Percentiles rank a stretch among this genome's conserved stretches.
These are phyloP conservation scores for Penicillium sclerotigenum DNA, from an alignment of 2,329 filamentous ascomycete species.

Conservation along the genomic window DNA sequence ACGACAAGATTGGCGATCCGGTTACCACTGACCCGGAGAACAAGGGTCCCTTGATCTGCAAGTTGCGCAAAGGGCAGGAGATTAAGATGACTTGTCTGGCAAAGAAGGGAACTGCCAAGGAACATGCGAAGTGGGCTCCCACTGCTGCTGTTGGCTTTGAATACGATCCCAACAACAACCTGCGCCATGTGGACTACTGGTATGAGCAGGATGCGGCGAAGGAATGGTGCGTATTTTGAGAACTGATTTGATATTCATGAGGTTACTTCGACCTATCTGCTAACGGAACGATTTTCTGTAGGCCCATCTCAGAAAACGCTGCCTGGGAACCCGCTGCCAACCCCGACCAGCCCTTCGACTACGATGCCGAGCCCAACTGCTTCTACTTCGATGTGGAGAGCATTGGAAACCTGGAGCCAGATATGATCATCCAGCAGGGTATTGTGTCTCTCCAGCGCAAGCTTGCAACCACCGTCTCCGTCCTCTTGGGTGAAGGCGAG, in stretches of 20 bases:
- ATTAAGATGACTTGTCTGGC: conserved; percentile 87
- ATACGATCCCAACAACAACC: conserved; percentile 96
- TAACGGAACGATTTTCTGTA: conserved; percentile 8
- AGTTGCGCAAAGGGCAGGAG: conserved; percentile 85
- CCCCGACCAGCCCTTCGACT: conserved; percentile 86
- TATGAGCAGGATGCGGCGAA: conserved; percentile 78
- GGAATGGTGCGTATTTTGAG: conserved; percentile 67
- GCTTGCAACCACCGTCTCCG: conserved; percentile 73
- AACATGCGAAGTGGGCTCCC: conserved; percentile 97
- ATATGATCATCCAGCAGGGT: conserved; percentile 81
- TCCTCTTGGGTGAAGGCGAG: conserved; percentile 55
- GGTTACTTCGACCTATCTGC: neutral
- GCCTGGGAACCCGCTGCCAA: conserved; percentile 75
- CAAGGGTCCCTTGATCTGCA: conserved; percentile 80
- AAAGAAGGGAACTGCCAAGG: conserved; percentile 98
- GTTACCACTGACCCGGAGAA: conserved; percentile 80
- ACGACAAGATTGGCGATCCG: conserved; percentile 72
- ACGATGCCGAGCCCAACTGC: conserved; percentile 73
- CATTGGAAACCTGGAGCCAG: conserved; percentile 81
- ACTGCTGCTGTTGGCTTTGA: conserved; percentile 92
- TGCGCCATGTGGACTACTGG: conserved; percentile 90
- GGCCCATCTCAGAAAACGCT: conserved; percentile 40
- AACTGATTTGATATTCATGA: neutral
- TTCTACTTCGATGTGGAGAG: conserved; percentile 97
- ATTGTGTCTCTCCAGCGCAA: conserved; percentile 89